phyloP scores from a whole-genome alignment of 768 basidiomycete species.

The Trametes cubensis region DNA sequence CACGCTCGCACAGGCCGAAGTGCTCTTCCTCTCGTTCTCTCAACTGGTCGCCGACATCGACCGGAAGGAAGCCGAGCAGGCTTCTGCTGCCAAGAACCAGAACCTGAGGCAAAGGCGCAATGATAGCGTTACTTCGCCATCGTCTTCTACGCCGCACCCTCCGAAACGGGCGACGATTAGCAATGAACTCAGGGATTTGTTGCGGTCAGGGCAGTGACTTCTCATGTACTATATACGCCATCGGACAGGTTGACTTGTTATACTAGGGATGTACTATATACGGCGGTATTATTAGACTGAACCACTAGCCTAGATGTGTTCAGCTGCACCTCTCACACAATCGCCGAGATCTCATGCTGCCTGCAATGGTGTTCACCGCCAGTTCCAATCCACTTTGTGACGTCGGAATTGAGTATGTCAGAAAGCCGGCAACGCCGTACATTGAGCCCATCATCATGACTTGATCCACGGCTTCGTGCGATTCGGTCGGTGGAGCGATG shows the following conservation, averaged over 20 bases:
- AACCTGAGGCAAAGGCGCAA: constrained; percentile 40
- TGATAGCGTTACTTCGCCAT: background rate
- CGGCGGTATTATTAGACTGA: constrained; percentile 2
- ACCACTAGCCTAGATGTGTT: background rate
- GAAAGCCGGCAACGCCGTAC: constrained; percentile 9
- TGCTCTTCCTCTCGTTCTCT: constrained; percentile 90
- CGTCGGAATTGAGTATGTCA: constrained; percentile 22
- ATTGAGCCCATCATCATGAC: constrained; percentile 15
- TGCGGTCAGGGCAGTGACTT: constrained; percentile 49
- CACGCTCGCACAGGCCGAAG: constrained; percentile 95
- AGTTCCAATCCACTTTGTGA: constrained; percentile 20
- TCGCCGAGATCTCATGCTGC: too few relatives aligned
- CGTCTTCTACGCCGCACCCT: constrained; percentile 31
- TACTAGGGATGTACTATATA: constrained; percentile 20
- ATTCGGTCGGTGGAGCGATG: constrained; percentile 21
- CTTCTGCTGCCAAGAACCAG: constrained; percentile 31
- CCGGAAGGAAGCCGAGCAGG: constrained; percentile 65
- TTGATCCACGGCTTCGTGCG: constrained; percentile 23
- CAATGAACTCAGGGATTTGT: constrained; percentile 61
- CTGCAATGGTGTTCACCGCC: constrained; percentile 13
- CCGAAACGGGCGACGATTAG: constrained; percentile 52
- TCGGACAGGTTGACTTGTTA: constrained; percentile 18
- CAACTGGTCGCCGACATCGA: constrained; percentile 90
- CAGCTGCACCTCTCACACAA: too few relatives aligned
- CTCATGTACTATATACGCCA: constrained; percentile 8